Evolutionary conservation across 108 stramenopile species (phyloP).

Genomic region (Phaeodactylum tricornutum): DNA sequence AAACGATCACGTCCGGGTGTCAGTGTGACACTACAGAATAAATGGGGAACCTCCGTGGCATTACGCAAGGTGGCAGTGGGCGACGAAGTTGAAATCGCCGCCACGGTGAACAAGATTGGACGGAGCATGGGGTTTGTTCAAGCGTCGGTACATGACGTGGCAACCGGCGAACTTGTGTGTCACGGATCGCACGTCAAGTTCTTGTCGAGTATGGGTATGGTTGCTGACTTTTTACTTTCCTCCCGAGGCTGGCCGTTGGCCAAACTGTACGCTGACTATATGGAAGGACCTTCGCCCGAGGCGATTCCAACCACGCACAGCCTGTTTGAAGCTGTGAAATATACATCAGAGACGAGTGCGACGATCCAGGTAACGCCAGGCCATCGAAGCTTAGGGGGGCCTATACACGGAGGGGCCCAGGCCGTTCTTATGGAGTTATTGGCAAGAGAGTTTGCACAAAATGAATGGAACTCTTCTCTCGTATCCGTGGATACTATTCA

Average conservation of each 20-base stretch:
- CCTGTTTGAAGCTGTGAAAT: neutral
- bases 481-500: neutral
- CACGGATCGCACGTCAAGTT: constrained; percentile 4
- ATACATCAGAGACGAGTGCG: neutral
- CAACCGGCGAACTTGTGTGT: neutral
- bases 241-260: neutral
- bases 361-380: neutral
- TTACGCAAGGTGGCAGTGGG: no score
- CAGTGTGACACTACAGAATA: neutral
- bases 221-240: neutral
- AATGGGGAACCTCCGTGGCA: neutral
- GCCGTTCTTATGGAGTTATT: constrained; percentile 1
- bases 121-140: neutral
- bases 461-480: neutral
- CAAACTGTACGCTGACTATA: neutral
- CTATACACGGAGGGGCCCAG: constrained; percentile 1
- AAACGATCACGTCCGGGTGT: neutral
- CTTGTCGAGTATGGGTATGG: constrained; percentile 1
- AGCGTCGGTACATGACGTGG: neutral
- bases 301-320: neutral
- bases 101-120: neutral
- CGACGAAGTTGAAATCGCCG: neutral
- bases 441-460: neutral
- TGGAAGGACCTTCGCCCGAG: neutral
- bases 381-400: constrained; percentile 1